A percentile compares a stretch with the other conserved stretches of the same genome.
Conservation (phyloP, 257 asterid genomes). For the Jacaranda mimosifolia region DNA sequence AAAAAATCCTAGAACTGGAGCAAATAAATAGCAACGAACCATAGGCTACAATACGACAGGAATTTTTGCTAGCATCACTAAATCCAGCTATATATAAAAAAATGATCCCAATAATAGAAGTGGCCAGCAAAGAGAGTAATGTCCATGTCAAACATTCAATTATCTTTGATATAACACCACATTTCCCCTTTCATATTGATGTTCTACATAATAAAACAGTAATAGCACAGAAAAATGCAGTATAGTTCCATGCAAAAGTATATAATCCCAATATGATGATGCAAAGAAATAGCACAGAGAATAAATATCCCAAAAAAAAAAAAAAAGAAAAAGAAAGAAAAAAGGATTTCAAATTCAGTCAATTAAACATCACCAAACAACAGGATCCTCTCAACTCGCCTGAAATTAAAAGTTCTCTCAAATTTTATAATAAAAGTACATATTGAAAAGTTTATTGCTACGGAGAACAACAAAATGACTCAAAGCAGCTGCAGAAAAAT, state of each 20-base stretch:
- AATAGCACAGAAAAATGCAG: constrained; percentile 1
- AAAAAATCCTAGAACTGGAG: background rate
- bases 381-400: constrained; percentile 1
- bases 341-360: background rate
- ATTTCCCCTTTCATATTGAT: background rate
- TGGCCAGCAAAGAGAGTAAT: background rate
- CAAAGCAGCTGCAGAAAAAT: background rate
- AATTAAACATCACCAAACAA: constrained; percentile 13
- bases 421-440: background rate
- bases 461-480: background rate
- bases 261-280: background rate
- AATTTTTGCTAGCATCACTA: constrained; percentile 1
- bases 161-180: background rate
- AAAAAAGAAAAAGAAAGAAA: background rate
- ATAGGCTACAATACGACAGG: background rate
- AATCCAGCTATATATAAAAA: background rate
- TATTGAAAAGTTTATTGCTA: constrained; percentile 7
- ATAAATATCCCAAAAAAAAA: background rate
- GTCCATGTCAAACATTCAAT: background rate
- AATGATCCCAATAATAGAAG: background rate
- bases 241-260: background rate
- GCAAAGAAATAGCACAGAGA: background rate
- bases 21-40: background rate
- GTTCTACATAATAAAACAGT: background rate
- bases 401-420: background rate